A percentile compares a stretch with the other conserved stretches of the same genome.
Conservation (phyloP, 2,329 filamentous ascomycete genomes). For the Periconia sp. region DNA sequence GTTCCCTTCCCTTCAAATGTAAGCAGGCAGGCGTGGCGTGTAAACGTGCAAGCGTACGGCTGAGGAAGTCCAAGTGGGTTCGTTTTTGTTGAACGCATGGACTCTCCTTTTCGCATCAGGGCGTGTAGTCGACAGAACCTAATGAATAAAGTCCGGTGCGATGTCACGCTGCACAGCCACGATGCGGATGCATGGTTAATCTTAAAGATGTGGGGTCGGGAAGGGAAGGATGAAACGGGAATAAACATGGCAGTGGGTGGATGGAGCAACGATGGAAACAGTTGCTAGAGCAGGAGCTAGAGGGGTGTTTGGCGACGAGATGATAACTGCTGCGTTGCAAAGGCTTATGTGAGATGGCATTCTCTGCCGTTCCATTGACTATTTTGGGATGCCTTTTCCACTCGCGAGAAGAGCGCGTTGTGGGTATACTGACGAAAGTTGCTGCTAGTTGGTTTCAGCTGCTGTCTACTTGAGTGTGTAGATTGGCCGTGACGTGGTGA, state of each 20-base stretch:
- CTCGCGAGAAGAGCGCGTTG: not conserved
- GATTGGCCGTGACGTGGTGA: not conserved
- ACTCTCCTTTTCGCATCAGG: no score
- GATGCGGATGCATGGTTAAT: not conserved
- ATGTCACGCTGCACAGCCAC: conserved; percentile 2
- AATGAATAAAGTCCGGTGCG: not conserved
- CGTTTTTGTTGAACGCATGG: no score
- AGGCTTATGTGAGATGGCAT: not conserved
- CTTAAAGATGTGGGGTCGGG: not conserved
- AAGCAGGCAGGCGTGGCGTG: no score
- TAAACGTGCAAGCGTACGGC: no score
- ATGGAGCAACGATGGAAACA: not conserved
- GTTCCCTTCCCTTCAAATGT: no score
- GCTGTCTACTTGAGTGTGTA: no score
- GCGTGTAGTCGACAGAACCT: no score
- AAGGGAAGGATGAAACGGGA: not conserved
- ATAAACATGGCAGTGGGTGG: not conserved
- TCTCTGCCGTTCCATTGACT: not conserved
- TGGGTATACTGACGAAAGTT: no score
- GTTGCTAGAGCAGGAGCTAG: not conserved
- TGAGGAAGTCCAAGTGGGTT: no score
- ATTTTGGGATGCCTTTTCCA: not conserved
- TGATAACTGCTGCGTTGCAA: not conserved
- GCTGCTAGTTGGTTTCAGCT: no score
- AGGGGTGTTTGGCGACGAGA: not conserved